Evolutionary conservation across 805 yeast species (phyloP).

Genomic region (Candida fluviatilis): DNA sequence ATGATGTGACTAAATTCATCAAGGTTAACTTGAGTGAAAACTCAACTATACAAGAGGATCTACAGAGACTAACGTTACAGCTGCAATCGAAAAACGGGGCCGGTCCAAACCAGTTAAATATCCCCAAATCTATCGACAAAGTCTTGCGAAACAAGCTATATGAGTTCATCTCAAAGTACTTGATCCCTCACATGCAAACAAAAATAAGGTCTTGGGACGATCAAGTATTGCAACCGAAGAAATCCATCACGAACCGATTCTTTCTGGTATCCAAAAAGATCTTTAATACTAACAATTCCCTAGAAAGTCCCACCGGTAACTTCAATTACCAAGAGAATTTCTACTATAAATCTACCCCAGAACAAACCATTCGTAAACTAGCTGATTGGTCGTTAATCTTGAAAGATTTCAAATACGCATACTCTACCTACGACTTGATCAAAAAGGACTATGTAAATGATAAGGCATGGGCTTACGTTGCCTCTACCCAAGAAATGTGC

Average conservation of each 20-base stretch:
- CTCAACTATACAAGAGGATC: slow-evolving; percentile 48
- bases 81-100: slow-evolving; percentile 10
- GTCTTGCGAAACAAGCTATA: slow-evolving; percentile 36
- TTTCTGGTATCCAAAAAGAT: slow-evolving; percentile 65
- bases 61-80: slow-evolving; percentile 31
- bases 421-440: slow-evolving; percentile 75
- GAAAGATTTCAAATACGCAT: slow-evolving; percentile 83
- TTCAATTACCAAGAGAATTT: slow-evolving; percentile 52
- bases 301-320: slow-evolving; percentile 8
- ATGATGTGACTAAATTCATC: slow-evolving; percentile 6
- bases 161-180: slow-evolving; percentile 45
- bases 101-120: slow-evolving; percentile 10
- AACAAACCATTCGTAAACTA: slow-evolving; percentile 70
- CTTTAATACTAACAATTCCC: slow-evolving; percentile 27
- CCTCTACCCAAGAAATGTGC: slow-evolving; percentile 86
- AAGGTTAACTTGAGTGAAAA: slow-evolving; percentile 22
- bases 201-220: slow-evolving; percentile 85
- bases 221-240: slow-evolving; percentile 68
- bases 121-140: slow-evolving; percentile 37
- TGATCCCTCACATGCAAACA: slow-evolving; percentile 82
- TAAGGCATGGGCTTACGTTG: slow-evolving; percentile 76
- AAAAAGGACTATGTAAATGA: slow-evolving; percentile 74
- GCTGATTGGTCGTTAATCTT: slow-evolving; percentile 93
- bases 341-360: slow-evolving; percentile 61
- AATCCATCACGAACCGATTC: slow-evolving; percentile 69